Evolutionary conservation across 129 eudicot species (phyloP), one percentile per base, ranked within the genome.

Genomic region (Rutidosis leptorrhynchoides): DNA sequence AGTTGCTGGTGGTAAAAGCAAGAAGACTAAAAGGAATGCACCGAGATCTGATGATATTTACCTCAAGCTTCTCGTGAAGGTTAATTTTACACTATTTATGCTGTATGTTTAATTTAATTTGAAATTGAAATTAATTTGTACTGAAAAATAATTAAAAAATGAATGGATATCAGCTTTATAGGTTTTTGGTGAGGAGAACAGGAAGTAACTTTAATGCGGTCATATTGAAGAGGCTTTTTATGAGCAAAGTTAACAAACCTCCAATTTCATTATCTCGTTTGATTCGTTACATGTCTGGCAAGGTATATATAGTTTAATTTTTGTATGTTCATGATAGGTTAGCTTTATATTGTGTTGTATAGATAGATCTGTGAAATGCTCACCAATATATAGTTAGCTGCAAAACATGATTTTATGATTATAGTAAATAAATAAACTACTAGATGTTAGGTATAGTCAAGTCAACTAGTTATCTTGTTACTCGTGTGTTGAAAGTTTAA

Each of bases 61-160:
- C 89, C 87, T 88, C 19, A 85, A 85, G 51, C 91, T 88, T 57
- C 84, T 88, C 70, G 96, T 88, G 77, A 88, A 88, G 96, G 96
- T 87, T 19, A 12, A 12, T 7, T 7, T 51, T 7, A 0, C 37
- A 6, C 12, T 11, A n/a, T 14, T 0, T 35, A 7, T 53, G 2
- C 7, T 21, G 7, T 30, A 54, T 66, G 15, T 35, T 35, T 35
- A 1, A 35, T 35, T 35, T 8, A 9, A 35, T 35, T n/a, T 37
- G 40, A 32, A n/a, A n/a, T n/a, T 37, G 2, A 3, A 1, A 37
- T 10, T 9, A 37, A 9, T 9, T 9, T 37, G 15, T 37, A 10
- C 43, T 14, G 43, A 32, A 37, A 8, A n/a, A n/a, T n/a, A n/a
- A n/a, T 37, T 9, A 10, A 9, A 37, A 27, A 43, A n/a, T n/a